Conservation (phyloP, 176 grass and related monocot genomes). For the Pontederia paniculata region DNA sequence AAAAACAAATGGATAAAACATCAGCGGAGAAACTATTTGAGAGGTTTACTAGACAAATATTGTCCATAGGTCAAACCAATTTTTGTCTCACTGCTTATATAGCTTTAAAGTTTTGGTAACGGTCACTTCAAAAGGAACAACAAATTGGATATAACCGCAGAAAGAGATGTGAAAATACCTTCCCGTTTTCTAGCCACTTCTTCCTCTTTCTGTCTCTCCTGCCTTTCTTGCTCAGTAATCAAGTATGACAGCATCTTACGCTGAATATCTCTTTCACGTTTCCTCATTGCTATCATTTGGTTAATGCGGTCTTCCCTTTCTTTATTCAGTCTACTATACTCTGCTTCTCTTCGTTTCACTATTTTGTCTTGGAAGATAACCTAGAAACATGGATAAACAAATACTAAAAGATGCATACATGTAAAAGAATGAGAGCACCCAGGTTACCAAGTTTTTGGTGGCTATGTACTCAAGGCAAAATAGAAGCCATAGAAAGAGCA, state of each 20-base stretch:
- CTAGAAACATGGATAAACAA: conserved; percentile 21
- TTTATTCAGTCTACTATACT: conserved; percentile 47
- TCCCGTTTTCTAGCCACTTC: conserved; percentile 74
- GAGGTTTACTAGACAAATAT: neutral
- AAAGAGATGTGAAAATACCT: conserved; percentile 19
- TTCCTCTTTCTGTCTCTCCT: conserved; percentile 42
- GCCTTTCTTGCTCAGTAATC: conserved; percentile 59
- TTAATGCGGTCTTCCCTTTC: conserved; percentile 65
- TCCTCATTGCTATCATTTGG: conserved; percentile 59
- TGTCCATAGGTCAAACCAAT: no score
- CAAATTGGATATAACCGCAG: no score
- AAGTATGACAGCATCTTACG: conserved; percentile 73
- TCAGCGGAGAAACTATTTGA: neutral
- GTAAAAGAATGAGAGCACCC: neutral
- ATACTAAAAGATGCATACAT: neutral
- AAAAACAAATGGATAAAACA: neutral
- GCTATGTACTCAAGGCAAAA: no score
- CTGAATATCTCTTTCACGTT: conserved; percentile 57
- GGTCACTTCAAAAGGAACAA: neutral
- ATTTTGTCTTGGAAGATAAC: conserved; percentile 57
- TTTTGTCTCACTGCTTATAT: no score
- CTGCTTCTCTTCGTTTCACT: conserved; percentile 40
- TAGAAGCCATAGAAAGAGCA: no score
- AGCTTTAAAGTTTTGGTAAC: no score
- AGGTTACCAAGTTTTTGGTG: no score